phyloP scores from a whole-genome alignment of 2,329 filamentous ascomycete genomes.

The Aspergillus uvarum region DNA sequence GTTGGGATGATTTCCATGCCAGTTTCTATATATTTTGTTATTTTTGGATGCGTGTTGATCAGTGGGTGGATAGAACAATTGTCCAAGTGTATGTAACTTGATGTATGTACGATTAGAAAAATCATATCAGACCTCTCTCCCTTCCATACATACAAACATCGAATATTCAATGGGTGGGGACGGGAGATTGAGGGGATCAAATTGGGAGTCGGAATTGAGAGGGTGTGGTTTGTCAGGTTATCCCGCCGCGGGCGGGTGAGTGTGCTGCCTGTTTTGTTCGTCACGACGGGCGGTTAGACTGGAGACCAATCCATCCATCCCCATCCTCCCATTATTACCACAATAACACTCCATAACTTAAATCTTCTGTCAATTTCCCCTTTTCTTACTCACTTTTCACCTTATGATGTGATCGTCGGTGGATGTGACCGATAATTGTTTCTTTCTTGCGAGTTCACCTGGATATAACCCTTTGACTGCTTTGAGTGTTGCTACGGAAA shows the following conservation, averaged over 20 bases:
- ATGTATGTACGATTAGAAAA: conserved; percentile 13
- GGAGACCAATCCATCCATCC: background rate
- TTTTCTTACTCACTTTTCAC: too few relatives aligned
- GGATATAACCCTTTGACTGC: too few relatives aligned
- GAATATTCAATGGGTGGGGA: background rate
- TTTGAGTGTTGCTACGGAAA: too few relatives aligned
- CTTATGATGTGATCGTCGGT: too few relatives aligned
- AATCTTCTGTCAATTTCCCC: background rate
- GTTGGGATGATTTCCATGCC: conserved; percentile 13
- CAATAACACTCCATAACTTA: background rate
- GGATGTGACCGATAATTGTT: too few relatives aligned
- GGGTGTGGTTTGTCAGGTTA: too few relatives aligned
- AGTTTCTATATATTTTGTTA: conserved; percentile 14
- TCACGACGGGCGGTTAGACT: conserved; percentile 4
- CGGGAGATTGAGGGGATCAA: background rate
- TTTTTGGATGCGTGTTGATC: conserved; percentile 4
- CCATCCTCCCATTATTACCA: background rate
- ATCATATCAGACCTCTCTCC: conserved; percentile 14
- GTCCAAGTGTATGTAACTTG: conserved; percentile 7
- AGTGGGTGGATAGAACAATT: conserved; percentile 1
- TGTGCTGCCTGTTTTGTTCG: background rate
- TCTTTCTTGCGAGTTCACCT: too few relatives aligned
- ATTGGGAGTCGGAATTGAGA: background rate
- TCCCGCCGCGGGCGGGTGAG: too few relatives aligned
- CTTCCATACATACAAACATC: conserved; percentile 1